These are phyloP conservation scores for Beauveria sp. DNA, from an alignment of 2,329 filamentous ascomycete species.

Conservation along the genomic window DNA sequence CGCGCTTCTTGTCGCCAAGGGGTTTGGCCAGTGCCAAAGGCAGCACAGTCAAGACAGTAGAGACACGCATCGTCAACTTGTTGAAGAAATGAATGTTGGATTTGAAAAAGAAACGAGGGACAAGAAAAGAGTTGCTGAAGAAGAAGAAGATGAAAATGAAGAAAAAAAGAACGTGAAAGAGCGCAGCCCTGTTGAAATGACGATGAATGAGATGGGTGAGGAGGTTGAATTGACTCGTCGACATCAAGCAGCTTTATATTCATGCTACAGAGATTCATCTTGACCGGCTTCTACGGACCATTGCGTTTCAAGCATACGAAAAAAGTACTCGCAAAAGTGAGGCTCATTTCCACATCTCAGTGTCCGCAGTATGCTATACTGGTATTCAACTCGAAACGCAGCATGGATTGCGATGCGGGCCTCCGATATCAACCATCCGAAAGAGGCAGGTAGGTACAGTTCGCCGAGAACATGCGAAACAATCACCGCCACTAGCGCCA, in stretches of 20 bases:
- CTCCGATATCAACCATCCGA: neutral
- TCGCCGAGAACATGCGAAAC: neutral
- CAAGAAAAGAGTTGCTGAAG: neutral
- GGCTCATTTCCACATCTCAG: neutral
- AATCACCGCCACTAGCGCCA: neutral
- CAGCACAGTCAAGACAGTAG: neutral
- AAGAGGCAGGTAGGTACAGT: neutral
- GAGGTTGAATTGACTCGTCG: neutral
- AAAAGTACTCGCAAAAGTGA: neutral
- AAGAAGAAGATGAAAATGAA: neutral
- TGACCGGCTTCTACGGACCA: too few species aligned
- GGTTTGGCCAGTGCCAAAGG: slow-evolving; percentile 5
- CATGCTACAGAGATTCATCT: neutral
- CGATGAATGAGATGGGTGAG: neutral
- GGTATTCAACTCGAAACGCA: neutral
- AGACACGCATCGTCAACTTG: neutral
- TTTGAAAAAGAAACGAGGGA: too few species aligned
- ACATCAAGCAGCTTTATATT: neutral
- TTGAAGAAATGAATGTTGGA: too few species aligned
- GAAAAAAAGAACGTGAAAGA: too few species aligned
- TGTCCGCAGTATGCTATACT: neutral
- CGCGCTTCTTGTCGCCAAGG: neutral
- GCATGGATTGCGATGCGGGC: neutral
- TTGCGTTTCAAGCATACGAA: too few species aligned
- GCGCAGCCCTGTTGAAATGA: neutral